Conservation (phyloP, 2,329 filamentous ascomycete species). For the Fusarium sp. region DNA sequence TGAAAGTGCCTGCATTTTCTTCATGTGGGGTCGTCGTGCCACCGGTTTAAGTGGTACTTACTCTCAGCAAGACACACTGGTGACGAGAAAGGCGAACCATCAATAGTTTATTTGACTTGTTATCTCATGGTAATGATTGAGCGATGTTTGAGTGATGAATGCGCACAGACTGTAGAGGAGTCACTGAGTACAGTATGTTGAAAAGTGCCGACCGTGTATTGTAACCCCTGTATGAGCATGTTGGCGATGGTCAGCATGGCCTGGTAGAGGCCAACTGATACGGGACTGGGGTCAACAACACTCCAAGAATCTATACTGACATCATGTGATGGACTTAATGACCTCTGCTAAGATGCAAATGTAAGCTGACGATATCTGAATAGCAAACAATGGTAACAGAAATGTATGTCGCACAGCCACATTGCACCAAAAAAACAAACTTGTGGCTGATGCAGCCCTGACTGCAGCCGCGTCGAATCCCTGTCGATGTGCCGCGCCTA, state of each 20-base stretch:
- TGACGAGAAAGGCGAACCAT: not conserved
- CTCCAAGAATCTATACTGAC: too few species aligned
- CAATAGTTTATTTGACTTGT: not conserved
- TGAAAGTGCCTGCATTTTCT: not conserved
- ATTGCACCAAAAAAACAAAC: slow-evolving; percentile 37
- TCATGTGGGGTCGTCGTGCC: not conserved
- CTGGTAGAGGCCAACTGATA: too few species aligned
- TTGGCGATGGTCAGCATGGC: not conserved
- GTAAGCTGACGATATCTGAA: not conserved
- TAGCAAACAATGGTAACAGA: not conserved
- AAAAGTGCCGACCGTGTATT: not conserved
- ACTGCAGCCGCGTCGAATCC: slow-evolving; percentile 46
- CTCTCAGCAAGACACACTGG: not conserved
- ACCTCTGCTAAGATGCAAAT: not conserved
- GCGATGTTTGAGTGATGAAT: not conserved
- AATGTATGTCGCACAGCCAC: slow-evolving; percentile 14
- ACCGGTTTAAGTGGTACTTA: too few species aligned
- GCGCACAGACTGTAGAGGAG: not conserved
- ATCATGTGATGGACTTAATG: too few species aligned
- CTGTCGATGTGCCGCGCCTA: slow-evolving; percentile 49
- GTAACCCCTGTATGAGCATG: slow-evolving; percentile 1
- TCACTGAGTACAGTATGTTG: not conserved
- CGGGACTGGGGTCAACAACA: too few species aligned
- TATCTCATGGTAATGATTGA: too few species aligned
- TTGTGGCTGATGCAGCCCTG: slow-evolving; percentile 43